Conservation (phyloP, 345 rosid genomes). For the Hibiscus tridactylites region DNA sequence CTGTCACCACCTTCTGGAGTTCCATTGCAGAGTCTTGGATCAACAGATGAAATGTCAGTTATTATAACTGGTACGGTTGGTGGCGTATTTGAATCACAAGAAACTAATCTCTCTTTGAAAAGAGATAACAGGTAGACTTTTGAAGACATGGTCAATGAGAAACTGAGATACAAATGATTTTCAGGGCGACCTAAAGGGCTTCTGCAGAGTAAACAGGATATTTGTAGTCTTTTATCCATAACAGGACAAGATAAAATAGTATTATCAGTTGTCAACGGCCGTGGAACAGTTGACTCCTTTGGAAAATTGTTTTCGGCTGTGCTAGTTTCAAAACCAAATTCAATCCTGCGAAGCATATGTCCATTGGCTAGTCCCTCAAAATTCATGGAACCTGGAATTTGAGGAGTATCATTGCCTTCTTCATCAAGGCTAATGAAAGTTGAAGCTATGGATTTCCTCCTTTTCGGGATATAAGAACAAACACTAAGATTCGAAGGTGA, state of each 20-base stretch:
- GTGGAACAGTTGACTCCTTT: constrained; percentile 17
- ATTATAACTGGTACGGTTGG: constrained; percentile 46
- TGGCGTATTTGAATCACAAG: constrained; percentile 20
- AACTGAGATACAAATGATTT: constrained; percentile 38
- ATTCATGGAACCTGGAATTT: constrained; percentile 21
- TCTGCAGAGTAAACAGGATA: constrained; percentile 64
- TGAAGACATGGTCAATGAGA: constrained; percentile 47
- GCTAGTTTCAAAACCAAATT: constrained; percentile 36
- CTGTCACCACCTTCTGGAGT: constrained; percentile 25
- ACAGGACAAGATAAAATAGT: constrained; percentile 20
- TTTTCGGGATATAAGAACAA: constrained; percentile 58
- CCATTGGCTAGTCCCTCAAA: constrained; percentile 15
- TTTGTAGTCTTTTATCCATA: constrained; percentile 34
- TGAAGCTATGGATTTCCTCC: constrained; percentile 38
- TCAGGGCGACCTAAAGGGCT: constrained; percentile 58
- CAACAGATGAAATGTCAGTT: constrained; percentile 47
- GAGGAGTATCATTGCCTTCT: constrained; percentile 16
- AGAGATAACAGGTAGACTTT: constrained; percentile 55
- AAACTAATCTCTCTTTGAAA: constrained; percentile 28
- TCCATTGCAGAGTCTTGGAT: constrained; percentile 39
- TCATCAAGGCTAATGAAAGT: constrained; percentile 30
- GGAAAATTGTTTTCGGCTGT: constrained; percentile 19
- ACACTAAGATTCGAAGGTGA: constrained; percentile 50
- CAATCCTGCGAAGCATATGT: constrained; percentile 38
- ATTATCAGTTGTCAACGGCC: not conserved